Evolutionary conservation across 257 asterid genomes (phyloP).

Genomic region (Solanum ahanhuiri): DNA sequence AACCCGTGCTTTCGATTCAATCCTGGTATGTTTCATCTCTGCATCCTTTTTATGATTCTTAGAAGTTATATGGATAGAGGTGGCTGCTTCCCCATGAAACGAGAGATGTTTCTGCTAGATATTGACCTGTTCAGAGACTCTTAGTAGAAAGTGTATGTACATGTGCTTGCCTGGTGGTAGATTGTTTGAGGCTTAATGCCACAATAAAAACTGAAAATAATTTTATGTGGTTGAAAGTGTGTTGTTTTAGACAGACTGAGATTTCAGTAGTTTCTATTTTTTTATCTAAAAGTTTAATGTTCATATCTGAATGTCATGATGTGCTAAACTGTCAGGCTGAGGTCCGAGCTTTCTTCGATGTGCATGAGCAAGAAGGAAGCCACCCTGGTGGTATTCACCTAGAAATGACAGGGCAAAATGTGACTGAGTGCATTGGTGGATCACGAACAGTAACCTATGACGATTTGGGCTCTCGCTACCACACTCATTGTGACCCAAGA

Average conservation of each 20-base stretch:
- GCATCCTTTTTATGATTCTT: not conserved
- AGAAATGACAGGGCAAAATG: constrained; percentile 84
- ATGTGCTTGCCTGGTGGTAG: not conserved
- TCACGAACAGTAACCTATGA: constrained; percentile 68
- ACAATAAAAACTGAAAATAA: not conserved
- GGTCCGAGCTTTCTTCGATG: constrained; percentile 84
- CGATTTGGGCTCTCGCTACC: constrained; percentile 74
- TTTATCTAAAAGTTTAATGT: not conserved
- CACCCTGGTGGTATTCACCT: constrained; percentile 80
- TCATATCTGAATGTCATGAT: not conserved
- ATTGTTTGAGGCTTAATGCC: not conserved
- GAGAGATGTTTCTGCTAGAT: not conserved
- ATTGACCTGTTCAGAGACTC: not conserved
- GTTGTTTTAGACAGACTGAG: not conserved
- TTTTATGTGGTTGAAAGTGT: not conserved
- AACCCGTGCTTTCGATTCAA: constrained; percentile 79
- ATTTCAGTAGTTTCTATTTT: not conserved
- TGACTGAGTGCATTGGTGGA: constrained; percentile 82
- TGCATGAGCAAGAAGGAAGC: constrained; percentile 89
- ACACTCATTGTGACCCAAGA: constrained; percentile 79
- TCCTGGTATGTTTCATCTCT: constrained; percentile 36
- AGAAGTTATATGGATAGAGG: not conserved
- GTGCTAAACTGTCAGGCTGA: constrained; percentile 33
- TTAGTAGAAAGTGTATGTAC: not conserved
- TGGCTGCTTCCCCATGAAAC: not conserved